These are phyloP conservation scores for Diaporthe destruens DNA, from an alignment of 2,329 filamentous ascomycete species.

Conservation along the genomic window DNA sequence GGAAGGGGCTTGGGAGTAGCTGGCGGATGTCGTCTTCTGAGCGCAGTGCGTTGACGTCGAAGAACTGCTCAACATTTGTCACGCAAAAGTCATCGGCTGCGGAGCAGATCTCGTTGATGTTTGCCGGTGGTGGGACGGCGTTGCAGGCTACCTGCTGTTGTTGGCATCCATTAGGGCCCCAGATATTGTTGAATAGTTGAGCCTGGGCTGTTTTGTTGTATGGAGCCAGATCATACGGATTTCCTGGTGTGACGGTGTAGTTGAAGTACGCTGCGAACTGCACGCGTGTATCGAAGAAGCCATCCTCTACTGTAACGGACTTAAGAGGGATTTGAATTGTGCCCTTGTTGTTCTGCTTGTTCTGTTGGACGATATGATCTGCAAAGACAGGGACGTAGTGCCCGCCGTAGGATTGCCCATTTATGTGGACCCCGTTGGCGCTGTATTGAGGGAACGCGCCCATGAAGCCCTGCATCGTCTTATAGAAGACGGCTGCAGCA, in stretches of 20 bases:
- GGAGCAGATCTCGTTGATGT: constrained; percentile 16
- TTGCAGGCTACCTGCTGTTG: constrained; percentile 22
- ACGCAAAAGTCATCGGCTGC: constrained; percentile 20
- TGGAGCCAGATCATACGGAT: constrained; percentile 4
- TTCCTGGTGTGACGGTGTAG: constrained; percentile 2
- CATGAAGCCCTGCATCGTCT: constrained; percentile 24
- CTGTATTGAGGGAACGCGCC: constrained; percentile 15
- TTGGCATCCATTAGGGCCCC: constrained; percentile 13
- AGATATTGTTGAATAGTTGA: constrained; percentile 23
- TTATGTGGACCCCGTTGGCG: constrained; percentile 47
- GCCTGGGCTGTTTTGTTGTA: neutral
- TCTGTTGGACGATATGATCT: constrained; percentile 59
- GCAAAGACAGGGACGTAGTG: constrained; percentile 61
- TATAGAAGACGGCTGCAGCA: constrained; percentile 20
- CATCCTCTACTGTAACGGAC: constrained; percentile 61
- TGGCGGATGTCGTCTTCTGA: constrained; percentile 18
- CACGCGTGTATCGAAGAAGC: constrained; percentile 51
- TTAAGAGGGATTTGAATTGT: constrained; percentile 55
- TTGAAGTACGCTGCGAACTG: constrained; percentile 35
- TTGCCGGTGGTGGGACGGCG: constrained; percentile 1
- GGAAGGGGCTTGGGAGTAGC: constrained; percentile 3
- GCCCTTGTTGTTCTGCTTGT: constrained; percentile 49
- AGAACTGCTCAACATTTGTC: constrained; percentile 5
- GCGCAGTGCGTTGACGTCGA: constrained; percentile 1
- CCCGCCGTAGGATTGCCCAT: constrained; percentile 63